Percentiles rank a stretch among this genome's conserved stretches.
Evolutionary conservation across 441 rosid genomes (phyloP).

Genomic region (Mallotus japonicus): DNA sequence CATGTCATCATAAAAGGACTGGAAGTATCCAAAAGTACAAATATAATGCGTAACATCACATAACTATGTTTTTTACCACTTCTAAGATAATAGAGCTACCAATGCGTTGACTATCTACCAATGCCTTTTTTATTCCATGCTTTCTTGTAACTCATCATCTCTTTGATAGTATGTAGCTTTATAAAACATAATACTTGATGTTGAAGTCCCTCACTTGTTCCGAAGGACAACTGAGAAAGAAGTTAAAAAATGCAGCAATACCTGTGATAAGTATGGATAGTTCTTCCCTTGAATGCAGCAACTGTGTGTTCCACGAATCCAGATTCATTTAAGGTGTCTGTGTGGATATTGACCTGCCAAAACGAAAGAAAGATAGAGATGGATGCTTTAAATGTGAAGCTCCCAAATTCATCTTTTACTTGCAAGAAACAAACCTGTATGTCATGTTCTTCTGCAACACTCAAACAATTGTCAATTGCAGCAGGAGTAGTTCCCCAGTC

Average conservation of each 20-base stretch:
- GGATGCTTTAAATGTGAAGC: constrained; percentile 5
- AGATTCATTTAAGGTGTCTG: constrained; percentile 93
- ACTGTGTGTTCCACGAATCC: constrained; percentile 94
- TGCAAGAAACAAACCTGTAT: constrained; percentile 50
- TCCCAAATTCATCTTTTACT: not conserved
- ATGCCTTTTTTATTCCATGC: not conserved
- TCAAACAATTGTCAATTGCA: constrained; percentile 84
- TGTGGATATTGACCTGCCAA: constrained; percentile 87
- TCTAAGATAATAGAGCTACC: not conserved
- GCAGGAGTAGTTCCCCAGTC: constrained; percentile 99
- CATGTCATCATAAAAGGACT: not conserved
- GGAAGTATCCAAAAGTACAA: not conserved
- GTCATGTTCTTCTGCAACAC: constrained; percentile 73
- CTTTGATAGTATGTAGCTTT: not conserved
- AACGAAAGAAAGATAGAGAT: constrained; percentile 10
- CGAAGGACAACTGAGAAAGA: not conserved
- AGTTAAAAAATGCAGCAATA: constrained; percentile 24
- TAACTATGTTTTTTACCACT: not conserved
- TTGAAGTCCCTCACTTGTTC: not conserved
- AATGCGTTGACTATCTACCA: not conserved
- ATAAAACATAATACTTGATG: not conserved
- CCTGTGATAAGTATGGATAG: constrained; percentile 97
- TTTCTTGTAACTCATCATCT: not conserved
- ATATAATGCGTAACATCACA: not conserved
- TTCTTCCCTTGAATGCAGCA: constrained; percentile 80